Base-by-base conservation (phyloP, 1,284 basidiomycete species). In the Sporisorium graminicola region DNA sequence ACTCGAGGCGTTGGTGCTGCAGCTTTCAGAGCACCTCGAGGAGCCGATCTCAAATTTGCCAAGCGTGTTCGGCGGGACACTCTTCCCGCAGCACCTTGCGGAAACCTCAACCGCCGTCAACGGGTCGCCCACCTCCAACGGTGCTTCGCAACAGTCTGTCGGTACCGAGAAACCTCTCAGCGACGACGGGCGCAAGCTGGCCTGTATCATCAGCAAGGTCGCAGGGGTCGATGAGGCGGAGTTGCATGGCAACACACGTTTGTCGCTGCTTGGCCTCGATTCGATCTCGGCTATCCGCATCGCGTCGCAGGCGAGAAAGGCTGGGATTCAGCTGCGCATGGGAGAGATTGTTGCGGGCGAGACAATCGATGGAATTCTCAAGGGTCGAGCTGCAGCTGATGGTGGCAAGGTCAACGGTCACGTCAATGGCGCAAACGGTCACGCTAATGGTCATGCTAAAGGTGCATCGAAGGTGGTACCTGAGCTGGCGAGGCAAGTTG, bases 241-340 rank as follows among this genome's bases (percentile, higher is more conserved):
- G 42, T 44, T 77, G 29, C 58, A 63, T 10, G 58, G 70, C 20
- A 20, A 59, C 26, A 80, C 77, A 7, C 68, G 74, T 7, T 58
- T 84, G 26, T 61, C 73, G 3, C 43, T 60, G n/a, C 65, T 85
- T 2, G 82, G 83, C 14, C 67, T 85, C 29, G 83, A 85, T 56
- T 85, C 83, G 16, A 82, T 85, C 51, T 77, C 78, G 27, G 75
- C 82, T 2, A 82, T 85, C 47, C 74, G 76, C 27, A 73, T 85
- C 35, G 80, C 79, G 5, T 72, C 78, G 7, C 74, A 66, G 51
- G 76, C 77, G 3, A 74, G 81, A 18, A 67, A 60, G 22, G 56
- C 64, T 2, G 75, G 79, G 27, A 42, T 80, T 20, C 43, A 58
- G 6, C 47, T 83, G 46, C 66, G 74, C 0, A 71, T 82, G 51